phyloP scores from a whole-genome alignment of 1,284 basidiomycete genomes.

The Sporisorium iseilematis-ciliati region DNA sequence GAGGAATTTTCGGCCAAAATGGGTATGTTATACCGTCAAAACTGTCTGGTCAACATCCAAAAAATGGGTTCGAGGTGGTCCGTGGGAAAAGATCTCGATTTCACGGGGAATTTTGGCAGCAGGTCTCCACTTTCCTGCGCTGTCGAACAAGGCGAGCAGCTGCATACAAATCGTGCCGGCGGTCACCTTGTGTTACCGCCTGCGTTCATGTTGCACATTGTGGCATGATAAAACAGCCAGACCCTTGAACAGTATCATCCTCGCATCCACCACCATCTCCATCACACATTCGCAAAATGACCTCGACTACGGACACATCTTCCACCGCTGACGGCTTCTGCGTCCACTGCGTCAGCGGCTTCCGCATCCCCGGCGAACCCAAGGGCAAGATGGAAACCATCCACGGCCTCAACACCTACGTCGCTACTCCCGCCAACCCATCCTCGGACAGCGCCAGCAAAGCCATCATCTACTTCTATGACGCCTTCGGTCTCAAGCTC shows the following conservation, averaged over 20 bases:
- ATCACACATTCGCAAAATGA: conserved; percentile 1
- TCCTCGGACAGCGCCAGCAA: conserved; percentile 45
- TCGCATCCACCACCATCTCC: background rate
- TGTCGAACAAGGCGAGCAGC: conserved; percentile 18
- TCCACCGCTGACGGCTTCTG: conserved; percentile 34
- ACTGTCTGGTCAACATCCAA: background rate
- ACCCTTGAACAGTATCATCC: background rate
- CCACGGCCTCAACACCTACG: conserved; percentile 58
- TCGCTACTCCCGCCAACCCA: conserved; percentile 58
- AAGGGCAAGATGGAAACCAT: conserved; percentile 47
- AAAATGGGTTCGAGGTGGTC: background rate
- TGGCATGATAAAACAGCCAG: background rate
- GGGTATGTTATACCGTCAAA: background rate
- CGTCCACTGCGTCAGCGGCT: conserved; percentile 54
- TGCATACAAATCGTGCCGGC: background rate
- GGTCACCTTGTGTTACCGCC: conserved; percentile 6
- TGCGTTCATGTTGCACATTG: background rate
- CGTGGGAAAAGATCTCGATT: background rate
- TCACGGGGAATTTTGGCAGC: conserved; percentile 2
- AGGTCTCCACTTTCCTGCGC: background rate
- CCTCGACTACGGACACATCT: conserved; percentile 10
- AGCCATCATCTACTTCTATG: conserved; percentile 76
- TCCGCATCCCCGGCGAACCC: conserved; percentile 53
- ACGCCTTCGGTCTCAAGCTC: conserved; percentile 72
- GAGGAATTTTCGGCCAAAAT: background rate